Evolutionary conservation across 176 grass and related monocot genomes (phyloP), one percentile per base, ranked within the genome.

Genomic region (Juncus inflexus): DNA sequence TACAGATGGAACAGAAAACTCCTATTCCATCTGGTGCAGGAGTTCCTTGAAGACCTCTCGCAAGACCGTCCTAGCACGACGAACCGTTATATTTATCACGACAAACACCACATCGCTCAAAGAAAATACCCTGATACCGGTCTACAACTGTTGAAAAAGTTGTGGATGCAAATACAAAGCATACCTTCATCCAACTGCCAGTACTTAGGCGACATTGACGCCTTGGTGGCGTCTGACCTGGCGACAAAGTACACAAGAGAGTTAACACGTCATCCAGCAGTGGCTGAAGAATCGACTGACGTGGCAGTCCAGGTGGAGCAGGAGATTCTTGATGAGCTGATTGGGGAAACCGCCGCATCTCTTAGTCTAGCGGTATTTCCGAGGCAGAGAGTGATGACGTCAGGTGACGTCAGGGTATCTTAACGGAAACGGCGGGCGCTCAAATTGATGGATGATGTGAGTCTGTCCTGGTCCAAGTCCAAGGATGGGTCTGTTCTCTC

Each of bases 1-100:
- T 78, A 92, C 72, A 64, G 85, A 6, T 94, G 95, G 83, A 99
- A 94, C 85, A 67, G 95, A 52, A 92, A 92, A 61, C 89, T 89
- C 50, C 65, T 90, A 19, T 99, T 99, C 89, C 80, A 90, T 60
- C 72, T 90, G 0, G 3, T 80, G 2, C 78, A 92, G 61, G 86
- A 99, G 42, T 50, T 90, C n/a, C 52, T 99, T 7, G 75, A 38
- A 0, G 85, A 76, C 6, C 62, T 77, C n/a, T 61, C 69, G 0
- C 42, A 47, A 47, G 50, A 62, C 50, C 53, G 37, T 37, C 13
- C 57, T 3, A 10, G 16, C 16, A 14, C 5, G 7, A 67, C 2
- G 50, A 63, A 12, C 6, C 3, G 5, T 13, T 10, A 45, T 4
- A 12, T 40, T 59, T 13, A 52, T 62, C 11, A 52, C 5, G 19